Conservation (phyloP, 2,329 filamentous ascomycete species). For the Cadophora malorum region DNA sequence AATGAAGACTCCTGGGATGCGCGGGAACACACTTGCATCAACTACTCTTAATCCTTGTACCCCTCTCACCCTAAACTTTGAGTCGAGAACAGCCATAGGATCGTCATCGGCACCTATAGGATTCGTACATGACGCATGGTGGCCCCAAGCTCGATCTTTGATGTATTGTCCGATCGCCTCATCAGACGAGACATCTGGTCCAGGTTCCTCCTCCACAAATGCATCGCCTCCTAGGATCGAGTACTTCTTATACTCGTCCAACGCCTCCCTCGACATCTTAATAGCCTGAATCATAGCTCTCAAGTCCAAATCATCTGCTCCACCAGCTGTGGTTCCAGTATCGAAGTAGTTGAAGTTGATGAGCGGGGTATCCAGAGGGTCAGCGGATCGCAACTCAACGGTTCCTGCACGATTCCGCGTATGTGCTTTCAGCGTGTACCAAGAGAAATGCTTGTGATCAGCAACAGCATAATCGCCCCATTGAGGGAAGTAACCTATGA, state of each 20-base stretch:
- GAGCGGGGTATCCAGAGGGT: constrained; percentile 68
- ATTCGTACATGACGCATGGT: constrained; percentile 62
- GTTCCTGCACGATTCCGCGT: constrained; percentile 67
- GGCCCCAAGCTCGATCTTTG: constrained; percentile 59
- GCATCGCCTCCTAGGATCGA: constrained; percentile 48
- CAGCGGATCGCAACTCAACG: constrained; percentile 63
- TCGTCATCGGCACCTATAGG: constrained; percentile 62
- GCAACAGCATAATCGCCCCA: constrained; percentile 45
- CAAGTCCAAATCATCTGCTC: constrained; percentile 31
- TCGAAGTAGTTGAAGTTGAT: constrained; percentile 69
- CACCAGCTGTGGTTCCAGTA: constrained; percentile 46
- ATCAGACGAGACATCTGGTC: constrained; percentile 49
- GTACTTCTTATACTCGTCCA: constrained; percentile 44
- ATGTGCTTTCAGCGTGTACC: constrained; percentile 63
- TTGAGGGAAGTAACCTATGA: constrained; percentile 53
- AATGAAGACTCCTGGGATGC: constrained; percentile 56
- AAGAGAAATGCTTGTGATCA: constrained; percentile 49
- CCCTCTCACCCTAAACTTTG: constrained; percentile 61
- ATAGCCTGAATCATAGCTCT: constrained; percentile 33
- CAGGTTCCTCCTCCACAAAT: constrained; percentile 53
- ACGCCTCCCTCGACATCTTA: constrained; percentile 36
- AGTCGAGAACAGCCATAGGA: constrained; percentile 61
- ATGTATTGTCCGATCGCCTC: constrained; percentile 55
- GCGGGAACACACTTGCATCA: constrained; percentile 64
- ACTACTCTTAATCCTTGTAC: constrained; percentile 64